Percentiles rank a stretch among this genome's conserved stretches.
Conservation (phyloP, 345 rosid species). For the Triadica sebifera region DNA sequence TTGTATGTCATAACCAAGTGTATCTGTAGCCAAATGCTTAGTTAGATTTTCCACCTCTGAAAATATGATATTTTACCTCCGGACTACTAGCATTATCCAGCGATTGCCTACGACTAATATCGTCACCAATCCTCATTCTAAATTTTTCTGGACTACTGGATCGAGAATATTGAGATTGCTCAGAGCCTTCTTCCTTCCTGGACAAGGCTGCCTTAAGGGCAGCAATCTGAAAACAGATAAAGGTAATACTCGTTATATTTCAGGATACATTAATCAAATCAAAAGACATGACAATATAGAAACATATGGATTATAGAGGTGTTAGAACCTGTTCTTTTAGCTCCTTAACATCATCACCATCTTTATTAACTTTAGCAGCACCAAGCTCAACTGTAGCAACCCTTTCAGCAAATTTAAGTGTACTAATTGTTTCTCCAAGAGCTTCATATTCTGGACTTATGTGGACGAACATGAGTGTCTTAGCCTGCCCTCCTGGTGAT, state of each 20-base stretch:
- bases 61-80: constrained; percentile 9
- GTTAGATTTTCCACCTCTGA: not conserved
- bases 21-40: not conserved
- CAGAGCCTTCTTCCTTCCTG: constrained; percentile 30
- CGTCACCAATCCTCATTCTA: constrained; percentile 14
- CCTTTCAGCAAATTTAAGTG: constrained; percentile 37
- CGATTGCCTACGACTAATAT: constrained; percentile 6
- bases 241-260: not conserved
- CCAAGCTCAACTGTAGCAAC: constrained; percentile 40
- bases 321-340: constrained; percentile 37
- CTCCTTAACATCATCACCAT: constrained; percentile 30
- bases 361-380: constrained; percentile 38
- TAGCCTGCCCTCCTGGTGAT: constrained; percentile 35
- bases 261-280: not conserved
- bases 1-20: not conserved
- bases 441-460: constrained; percentile 37
- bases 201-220: constrained; percentile 32
- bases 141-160: constrained; percentile 32
- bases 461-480: constrained; percentile 40
- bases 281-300: not conserved
- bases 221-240: constrained; percentile 23
- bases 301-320: not conserved
- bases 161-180: constrained; percentile 22
- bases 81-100: constrained; percentile 6
- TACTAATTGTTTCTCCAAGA: constrained; percentile 33